Evolutionary conservation across 768 basidiomycete genomes (phyloP).

Genomic region (Suillus ampliporus): DNA sequence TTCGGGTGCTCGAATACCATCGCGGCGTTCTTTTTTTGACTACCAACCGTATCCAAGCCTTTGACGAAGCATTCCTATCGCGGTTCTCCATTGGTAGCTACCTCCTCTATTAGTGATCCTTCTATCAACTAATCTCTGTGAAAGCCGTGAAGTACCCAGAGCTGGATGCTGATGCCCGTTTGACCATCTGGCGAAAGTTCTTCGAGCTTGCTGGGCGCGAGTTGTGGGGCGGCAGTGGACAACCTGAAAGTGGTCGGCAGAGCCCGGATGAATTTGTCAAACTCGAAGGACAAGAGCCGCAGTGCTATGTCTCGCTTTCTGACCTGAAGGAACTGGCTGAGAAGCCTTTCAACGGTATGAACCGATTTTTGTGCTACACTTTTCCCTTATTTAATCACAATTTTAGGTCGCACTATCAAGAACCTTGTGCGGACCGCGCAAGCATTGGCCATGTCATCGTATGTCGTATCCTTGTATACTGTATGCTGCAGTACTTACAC

Average conservation of each 20-base stretch:
- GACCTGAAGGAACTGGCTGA: slow-evolving; percentile 30
- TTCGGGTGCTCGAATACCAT: slow-evolving; percentile 65
- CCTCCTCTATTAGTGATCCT: not conserved
- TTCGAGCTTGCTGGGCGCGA: slow-evolving; percentile 24
- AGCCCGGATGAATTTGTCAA: slow-evolving; percentile 14
- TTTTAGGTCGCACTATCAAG: slow-evolving; percentile 35
- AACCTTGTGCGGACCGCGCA: slow-evolving; percentile 39
- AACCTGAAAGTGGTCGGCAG: not conserved
- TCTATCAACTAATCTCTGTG: not conserved
- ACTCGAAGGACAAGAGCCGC: slow-evolving; percentile 15
- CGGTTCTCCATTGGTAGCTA: slow-evolving; percentile 59
- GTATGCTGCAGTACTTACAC: slow-evolving; percentile 3
- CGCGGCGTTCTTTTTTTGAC: slow-evolving; percentile 65
- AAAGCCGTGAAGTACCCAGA: slow-evolving; percentile 34
- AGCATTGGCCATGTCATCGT: slow-evolving; percentile 33
- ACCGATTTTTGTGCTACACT: not conserved
- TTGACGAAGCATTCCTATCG: slow-evolving; percentile 73
- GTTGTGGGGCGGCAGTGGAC: slow-evolving; percentile 14
- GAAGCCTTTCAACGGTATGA: slow-evolving; percentile 35
- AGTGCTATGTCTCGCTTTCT: slow-evolving; percentile 13
- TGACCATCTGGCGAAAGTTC: slow-evolving; percentile 32
- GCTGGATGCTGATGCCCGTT: slow-evolving; percentile 27
- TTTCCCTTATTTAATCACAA: not conserved
- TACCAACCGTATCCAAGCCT: slow-evolving; percentile 42
- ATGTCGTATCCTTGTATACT: slow-evolving; percentile 2